phyloP scores from a whole-genome alignment of 2,329 filamentous ascomycete genomes.

The Harringtonia lauricola region DNA sequence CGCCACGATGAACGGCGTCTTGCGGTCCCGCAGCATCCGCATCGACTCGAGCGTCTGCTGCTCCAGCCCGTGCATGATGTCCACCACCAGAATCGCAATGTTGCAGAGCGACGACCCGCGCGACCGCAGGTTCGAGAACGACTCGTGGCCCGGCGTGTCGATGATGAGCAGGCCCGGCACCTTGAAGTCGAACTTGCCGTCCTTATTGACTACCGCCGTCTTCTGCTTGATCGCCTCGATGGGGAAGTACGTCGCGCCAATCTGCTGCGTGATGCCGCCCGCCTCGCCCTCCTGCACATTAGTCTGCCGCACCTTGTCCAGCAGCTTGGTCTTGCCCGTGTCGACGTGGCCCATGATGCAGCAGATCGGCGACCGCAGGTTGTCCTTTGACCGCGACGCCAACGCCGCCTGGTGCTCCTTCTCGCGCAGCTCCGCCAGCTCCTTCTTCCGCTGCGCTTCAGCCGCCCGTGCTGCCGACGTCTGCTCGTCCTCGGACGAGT shows the following conservation, averaged over 20 bases:
- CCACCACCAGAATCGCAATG: slow-evolving; percentile 96
- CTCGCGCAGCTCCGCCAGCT: slow-evolving; percentile 78
- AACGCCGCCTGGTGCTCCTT: slow-evolving; percentile 86
- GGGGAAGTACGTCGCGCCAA: slow-evolving; percentile 98
- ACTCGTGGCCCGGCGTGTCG: slow-evolving; percentile 99
- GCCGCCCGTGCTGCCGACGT: slow-evolving; percentile 62
- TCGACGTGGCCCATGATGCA: slow-evolving; percentile 99
- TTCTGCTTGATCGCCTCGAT: slow-evolving; percentile 87
- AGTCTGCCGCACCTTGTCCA: slow-evolving; percentile 96
- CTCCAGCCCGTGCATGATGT: slow-evolving; percentile 99
- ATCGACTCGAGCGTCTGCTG: slow-evolving; percentile 97
- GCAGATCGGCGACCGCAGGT: slow-evolving; percentile 95
- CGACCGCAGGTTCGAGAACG: slow-evolving; percentile 95
- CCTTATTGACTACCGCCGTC: slow-evolving; percentile 84
- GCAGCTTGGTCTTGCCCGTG: slow-evolving; percentile 98
- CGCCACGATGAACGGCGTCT: slow-evolving; percentile 96
- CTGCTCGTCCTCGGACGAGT: slow-evolving; percentile 61
- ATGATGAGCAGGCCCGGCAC: slow-evolving; percentile 94
- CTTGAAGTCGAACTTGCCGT: slow-evolving; percentile 89
- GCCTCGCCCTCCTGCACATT: slow-evolving; percentile 99
- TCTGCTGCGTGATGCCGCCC: slow-evolving; percentile 98
- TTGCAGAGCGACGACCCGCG: slow-evolving; percentile 97
- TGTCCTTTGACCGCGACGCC: slow-evolving; percentile 82
- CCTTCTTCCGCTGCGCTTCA: slow-evolving; percentile 69
- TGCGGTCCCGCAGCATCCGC: slow-evolving; percentile 81